These are phyloP conservation scores for Myriosclerotinia duriaeana DNA, from an alignment of 2,329 filamentous ascomycete genomes.

Conservation along the genomic window DNA sequence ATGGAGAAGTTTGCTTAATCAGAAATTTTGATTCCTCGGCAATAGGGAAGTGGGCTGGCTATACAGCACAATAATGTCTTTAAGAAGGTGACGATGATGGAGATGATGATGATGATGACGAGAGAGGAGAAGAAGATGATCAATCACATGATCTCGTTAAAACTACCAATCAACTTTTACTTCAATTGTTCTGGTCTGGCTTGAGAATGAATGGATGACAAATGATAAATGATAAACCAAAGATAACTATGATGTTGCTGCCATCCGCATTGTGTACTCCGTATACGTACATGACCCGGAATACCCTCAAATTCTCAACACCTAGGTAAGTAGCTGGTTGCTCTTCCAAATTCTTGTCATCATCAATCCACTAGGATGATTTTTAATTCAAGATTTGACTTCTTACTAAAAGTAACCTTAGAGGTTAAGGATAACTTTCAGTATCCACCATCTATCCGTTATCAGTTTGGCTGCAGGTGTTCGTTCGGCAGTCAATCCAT, in stretches of 20 bases:
- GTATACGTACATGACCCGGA: too few relatives aligned
- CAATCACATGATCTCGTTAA: slow-evolving; percentile 1
- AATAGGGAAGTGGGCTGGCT: not conserved
- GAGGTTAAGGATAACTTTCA: not conserved
- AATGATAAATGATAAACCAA: not conserved
- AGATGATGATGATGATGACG: too few relatives aligned
- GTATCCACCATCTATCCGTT: not conserved
- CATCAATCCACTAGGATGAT: not conserved
- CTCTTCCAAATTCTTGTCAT: not conserved
- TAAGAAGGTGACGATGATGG: not conserved
- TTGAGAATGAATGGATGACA: not conserved
- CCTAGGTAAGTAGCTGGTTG: too few relatives aligned
- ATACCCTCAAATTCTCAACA: too few relatives aligned
- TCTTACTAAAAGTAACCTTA: not conserved
- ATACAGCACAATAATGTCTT: not conserved
- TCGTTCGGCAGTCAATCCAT: not conserved
- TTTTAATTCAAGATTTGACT: not conserved
- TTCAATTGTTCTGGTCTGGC: too few relatives aligned
- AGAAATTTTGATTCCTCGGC: not conserved
- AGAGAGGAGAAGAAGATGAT: not conserved
- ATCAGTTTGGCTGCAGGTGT: not conserved
- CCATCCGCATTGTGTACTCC: too few relatives aligned
- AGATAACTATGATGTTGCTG: too few relatives aligned
- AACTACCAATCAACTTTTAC: not conserved
- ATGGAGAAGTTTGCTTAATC: slow-evolving; percentile 1